Conservation (phyloP, 108 stramenopile species). For the Fragilaria crotonensis region DNA sequence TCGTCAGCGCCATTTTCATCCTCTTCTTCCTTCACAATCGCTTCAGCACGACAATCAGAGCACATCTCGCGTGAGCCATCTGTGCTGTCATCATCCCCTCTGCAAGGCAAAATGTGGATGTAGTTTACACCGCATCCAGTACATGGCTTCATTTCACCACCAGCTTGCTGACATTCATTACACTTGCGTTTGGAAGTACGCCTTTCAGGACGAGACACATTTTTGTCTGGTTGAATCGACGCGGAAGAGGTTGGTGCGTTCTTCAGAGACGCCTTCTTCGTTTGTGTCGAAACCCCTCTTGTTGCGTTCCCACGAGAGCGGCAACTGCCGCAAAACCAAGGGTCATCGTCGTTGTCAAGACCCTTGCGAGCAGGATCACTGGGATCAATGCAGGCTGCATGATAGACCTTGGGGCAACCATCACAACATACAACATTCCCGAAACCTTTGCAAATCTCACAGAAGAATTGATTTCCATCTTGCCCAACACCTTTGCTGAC, state of each 20-base stretch:
- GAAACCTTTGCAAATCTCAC: conserved; percentile 50
- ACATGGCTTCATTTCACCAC: conserved; percentile 5
- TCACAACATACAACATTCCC: conserved; percentile 84
- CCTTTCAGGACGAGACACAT: too few species aligned
- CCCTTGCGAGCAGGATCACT: conserved; percentile 31
- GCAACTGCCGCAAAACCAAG: conserved; percentile 81
- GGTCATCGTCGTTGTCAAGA: conserved; percentile 68
- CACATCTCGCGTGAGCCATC: conserved; percentile 1
- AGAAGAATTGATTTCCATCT: conserved; percentile 77
- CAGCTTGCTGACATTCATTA: conserved; percentile 3
- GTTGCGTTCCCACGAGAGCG: conserved; percentile 1
- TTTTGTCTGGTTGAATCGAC: neutral
- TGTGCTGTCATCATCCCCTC: conserved; percentile 2
- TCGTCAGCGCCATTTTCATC: neutral
- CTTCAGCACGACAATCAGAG: conserved; percentile 10
- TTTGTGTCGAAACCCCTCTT: neutral
- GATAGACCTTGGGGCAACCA: conserved; percentile 75
- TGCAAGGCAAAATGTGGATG: conserved; percentile 4
- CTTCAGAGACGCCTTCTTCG: conserved; percentile 9
- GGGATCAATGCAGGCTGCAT: conserved; percentile 53
- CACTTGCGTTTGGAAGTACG: conserved; percentile 2
- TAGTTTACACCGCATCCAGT: conserved; percentile 7
- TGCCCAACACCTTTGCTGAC: conserved; percentile 16
- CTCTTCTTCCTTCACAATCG: neutral
- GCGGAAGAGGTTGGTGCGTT: neutral